Evolutionary conservation across 139 green algal species (phyloP).

Genomic region (Picochlorum costavermella): DNA sequence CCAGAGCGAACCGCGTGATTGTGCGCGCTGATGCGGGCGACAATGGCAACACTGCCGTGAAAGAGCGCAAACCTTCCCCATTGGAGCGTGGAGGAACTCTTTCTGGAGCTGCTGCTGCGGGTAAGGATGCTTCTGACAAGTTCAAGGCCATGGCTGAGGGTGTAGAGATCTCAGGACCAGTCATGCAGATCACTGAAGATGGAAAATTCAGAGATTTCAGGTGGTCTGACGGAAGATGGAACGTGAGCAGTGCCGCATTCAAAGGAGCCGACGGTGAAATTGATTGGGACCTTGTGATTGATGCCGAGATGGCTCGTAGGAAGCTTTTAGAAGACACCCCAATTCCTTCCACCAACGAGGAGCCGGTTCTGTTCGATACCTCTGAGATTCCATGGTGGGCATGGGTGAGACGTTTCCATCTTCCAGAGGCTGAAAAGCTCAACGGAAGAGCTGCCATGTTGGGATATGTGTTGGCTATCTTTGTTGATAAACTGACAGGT

Average conservation of each 20-base stretch:
- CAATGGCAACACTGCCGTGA: constrained; percentile 13
- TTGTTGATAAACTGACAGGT: constrained; percentile 72
- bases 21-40: constrained; percentile 11
- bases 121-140: constrained; percentile 53
- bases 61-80: constrained; percentile 50
- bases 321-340: constrained; percentile 75
- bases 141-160: constrained; percentile 38
- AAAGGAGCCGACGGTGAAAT: constrained; percentile 31
- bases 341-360: constrained; percentile 74
- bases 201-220: constrained; percentile 75
- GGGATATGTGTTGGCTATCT: constrained; percentile 72
- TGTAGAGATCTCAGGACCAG: not conserved
- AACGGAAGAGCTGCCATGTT: constrained; percentile 92
- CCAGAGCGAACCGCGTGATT: not conserved
- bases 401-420: constrained; percentile 89
- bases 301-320: constrained; percentile 81
- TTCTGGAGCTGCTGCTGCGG: constrained; percentile 47
- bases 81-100: constrained; percentile 65
- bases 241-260: constrained; percentile 23
- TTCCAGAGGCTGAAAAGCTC: constrained; percentile 91
- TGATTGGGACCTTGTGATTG: constrained; percentile 77
- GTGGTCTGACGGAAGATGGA: constrained; percentile 73
- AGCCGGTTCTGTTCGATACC: constrained; percentile 88
- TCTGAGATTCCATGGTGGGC: constrained; percentile 88
- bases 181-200: constrained; percentile 42